Evolutionary conservation across 768 basidiomycete genomes (phyloP).

Genomic region (Kwoniella europaea): DNA sequence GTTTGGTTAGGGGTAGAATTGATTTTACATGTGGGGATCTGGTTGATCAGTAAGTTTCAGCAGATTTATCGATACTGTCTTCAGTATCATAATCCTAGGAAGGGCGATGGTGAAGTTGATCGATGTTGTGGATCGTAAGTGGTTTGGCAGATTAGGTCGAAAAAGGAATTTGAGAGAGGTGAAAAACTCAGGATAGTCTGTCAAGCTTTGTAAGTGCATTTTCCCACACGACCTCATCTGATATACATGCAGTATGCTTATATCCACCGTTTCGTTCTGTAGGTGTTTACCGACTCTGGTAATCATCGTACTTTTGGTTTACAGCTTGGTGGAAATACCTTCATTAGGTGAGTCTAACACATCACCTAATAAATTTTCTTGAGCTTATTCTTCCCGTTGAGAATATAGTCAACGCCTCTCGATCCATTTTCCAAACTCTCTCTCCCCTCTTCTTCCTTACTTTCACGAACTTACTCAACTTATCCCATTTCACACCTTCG

Average conservation of each 20-base stretch:
- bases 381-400: not conserved
- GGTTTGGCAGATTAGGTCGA: not conserved
- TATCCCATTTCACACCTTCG: not conserved
- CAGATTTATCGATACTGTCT: not conserved
- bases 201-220: constrained; percentile 6
- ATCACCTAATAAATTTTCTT: not conserved
- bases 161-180: not conserved
- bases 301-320: not conserved
- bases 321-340: not conserved
- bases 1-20: not conserved
- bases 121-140: not conserved
- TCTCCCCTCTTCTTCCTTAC: not conserved
- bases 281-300: not conserved
- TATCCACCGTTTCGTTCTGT: too few species aligned
- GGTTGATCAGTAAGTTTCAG: not conserved
- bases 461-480: not conserved
- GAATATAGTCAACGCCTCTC: constrained; percentile 7
- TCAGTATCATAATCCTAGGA: not conserved
- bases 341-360: not conserved
- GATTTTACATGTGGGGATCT: not conserved
- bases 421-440: not conserved
- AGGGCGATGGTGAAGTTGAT: too few species aligned
- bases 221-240: not conserved
- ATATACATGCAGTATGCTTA: not conserved
- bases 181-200: not conserved